Percentiles rank a stretch among this genome's conserved stretches.
Evolutionary conservation across 2,329 filamentous ascomycete genomes (phyloP).

Genomic region (Talaromyces pinophilus): DNA sequence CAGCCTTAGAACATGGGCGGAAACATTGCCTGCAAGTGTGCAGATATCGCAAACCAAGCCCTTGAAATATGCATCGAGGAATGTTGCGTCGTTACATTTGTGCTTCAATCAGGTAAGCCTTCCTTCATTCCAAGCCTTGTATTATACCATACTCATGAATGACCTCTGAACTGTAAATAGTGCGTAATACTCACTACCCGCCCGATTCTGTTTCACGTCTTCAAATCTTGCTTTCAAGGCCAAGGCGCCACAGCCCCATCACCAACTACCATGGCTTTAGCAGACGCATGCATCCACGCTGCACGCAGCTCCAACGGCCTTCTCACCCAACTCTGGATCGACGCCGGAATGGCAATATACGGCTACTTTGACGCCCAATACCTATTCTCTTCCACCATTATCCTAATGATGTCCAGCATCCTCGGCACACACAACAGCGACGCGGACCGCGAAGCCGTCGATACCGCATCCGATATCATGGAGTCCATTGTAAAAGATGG

Average conservation of each 20-base stretch:
- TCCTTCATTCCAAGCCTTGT: no score
- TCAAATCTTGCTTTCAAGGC: constrained; percentile 24
- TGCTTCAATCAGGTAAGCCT: constrained; percentile 22
- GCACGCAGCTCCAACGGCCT: constrained; percentile 25
- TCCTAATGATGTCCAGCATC: constrained; percentile 26
- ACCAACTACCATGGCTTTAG: constrained; percentile 24
- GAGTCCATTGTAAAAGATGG: constrained; percentile 25
- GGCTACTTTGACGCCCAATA: constrained; percentile 25
- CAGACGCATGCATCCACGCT: constrained; percentile 25
- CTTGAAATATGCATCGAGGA: constrained; percentile 21
- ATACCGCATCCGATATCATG: constrained; percentile 25
- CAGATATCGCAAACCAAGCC: constrained; percentile 21
- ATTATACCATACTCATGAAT: no score
- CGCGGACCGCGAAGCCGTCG: constrained; percentile 24
- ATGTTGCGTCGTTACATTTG: constrained; percentile 25
- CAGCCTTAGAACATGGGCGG: constrained; percentile 24
- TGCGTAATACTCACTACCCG: constrained; percentile 25
- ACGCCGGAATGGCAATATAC: constrained; percentile 24
- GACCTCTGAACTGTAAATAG: no score
- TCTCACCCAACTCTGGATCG: constrained; percentile 27
- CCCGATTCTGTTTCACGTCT: constrained; percentile 24
- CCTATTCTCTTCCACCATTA: constrained; percentile 26
- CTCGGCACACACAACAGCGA: constrained; percentile 22
- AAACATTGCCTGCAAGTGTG: constrained; percentile 24
- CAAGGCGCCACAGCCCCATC: constrained; percentile 19